Base-by-base conservation (phyloP, 73 alveolate genomes). In the Blepharisma stoltei region DNA sequence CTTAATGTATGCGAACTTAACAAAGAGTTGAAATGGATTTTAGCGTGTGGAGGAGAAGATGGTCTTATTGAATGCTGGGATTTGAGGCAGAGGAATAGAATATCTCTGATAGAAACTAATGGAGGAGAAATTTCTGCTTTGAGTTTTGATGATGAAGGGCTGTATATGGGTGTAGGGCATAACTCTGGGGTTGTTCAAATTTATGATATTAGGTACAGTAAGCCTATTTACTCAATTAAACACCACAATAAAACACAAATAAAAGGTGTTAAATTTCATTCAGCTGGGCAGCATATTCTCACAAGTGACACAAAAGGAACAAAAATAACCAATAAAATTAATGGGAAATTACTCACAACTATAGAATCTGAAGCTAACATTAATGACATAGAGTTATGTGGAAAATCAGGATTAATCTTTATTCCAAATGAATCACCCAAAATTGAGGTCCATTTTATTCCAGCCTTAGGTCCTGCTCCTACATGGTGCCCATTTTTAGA, bases 401-500 rank as follows among this genome's bases (percentile, higher is more conserved):
- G 73, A 20, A 77, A 88, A 71, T 71, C 94, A 20, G 99, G 99
- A 37, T 76, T 94, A 81, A 68, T 94, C 21, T 88, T 93, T 47
- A 85, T 83, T 41, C 95, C 96, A 11, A 75, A 88, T 52, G 99
- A 94, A 82, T 70, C 89, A 70, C 90, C 82, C 77, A 86, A 88
- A 82, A 79, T 94, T 6, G 99, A 95, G 55, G 85, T 90, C 43
- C 90, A 84, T 78, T 94, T 91, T 81, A 81, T 94, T 21, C 98
- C 99, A 14, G 80, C 81, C 47, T 65, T 94, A 21, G 99, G 99
- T 7, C 93, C 92, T 7, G 98, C 99, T n/a, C 98, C 99, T 44
- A 89, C 84, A 83, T 94, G 99, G 98, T 93, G 97, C 41, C 81
- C 97, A 18, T 94, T 90, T 83, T 55, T 94, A 45, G 99, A 94